A percentile compares a stretch with the other conserved stretches of the same genome.
Evolutionary conservation across 805 yeast species (phyloP).

Genomic region (Wickerhamiella parazyma): DNA sequence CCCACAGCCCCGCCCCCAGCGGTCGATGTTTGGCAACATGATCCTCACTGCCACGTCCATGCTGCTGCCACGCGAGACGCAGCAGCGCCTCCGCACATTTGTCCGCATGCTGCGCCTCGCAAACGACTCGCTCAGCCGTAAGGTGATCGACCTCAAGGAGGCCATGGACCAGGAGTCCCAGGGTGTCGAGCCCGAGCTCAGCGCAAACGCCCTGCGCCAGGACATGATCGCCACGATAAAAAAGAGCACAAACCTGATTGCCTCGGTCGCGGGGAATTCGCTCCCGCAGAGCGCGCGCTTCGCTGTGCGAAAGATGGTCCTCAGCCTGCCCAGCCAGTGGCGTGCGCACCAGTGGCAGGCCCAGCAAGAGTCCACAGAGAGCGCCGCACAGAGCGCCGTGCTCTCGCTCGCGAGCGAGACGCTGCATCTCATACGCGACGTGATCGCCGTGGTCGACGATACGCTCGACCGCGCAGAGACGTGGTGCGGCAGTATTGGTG

Average conservation of each 20-base stretch:
- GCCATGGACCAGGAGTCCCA: slow-evolving; percentile 18
- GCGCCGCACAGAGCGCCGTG: slow-evolving; percentile 46
- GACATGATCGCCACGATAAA: slow-evolving; percentile 83
- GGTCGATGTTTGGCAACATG: slow-evolving; percentile 13
- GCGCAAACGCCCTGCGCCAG: slow-evolving; percentile 38
- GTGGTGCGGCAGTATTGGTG: slow-evolving; percentile 58
- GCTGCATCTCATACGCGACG: slow-evolving; percentile 68
- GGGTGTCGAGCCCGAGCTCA: slow-evolving; percentile 18
- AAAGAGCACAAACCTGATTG: slow-evolving; percentile 72
- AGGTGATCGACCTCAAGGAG: slow-evolving; percentile 17
- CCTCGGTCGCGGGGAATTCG: slow-evolving; percentile 68
- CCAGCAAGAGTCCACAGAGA: slow-evolving; percentile 20
- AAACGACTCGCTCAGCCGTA: slow-evolving; percentile 16
- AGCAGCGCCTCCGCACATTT: slow-evolving; percentile 14
- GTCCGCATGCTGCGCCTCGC: slow-evolving; percentile 17
- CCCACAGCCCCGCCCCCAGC: not conserved
- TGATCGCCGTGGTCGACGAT: slow-evolving; percentile 73
- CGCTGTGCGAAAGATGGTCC: slow-evolving; percentile 63
- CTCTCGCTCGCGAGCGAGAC: slow-evolving; percentile 79
- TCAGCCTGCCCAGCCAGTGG: slow-evolving; percentile 66
- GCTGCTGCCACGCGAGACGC: slow-evolving; percentile 30
- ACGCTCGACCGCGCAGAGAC: slow-evolving; percentile 73
- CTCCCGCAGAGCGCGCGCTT: slow-evolving; percentile 67
- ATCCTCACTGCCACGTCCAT: slow-evolving; percentile 26
- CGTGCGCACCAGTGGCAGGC: slow-evolving; percentile 25